Evolutionary conservation across 768 basidiomycete genomes (phyloP).

Genomic region (Mycena galericulata): DNA sequence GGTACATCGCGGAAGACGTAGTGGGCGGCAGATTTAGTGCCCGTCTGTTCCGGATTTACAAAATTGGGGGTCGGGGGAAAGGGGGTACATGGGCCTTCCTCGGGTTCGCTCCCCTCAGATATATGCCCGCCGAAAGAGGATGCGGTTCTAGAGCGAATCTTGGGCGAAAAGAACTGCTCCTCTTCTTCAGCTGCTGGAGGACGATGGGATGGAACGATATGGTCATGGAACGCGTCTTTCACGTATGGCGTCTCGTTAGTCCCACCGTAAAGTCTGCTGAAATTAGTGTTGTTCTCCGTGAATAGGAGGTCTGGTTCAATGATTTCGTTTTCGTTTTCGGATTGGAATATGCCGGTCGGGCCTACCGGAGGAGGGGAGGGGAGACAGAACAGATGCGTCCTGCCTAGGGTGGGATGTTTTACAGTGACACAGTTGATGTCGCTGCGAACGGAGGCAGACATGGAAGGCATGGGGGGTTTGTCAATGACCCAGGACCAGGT

Average conservation of each 20-base stretch:
- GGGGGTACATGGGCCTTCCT: conserved; percentile 68
- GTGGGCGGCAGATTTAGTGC: conserved; percentile 95
- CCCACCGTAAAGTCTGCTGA: conserved; percentile 88
- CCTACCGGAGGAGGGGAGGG: conserved; percentile 93
- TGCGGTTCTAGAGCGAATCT: conserved; percentile 63
- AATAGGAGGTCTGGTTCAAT: conserved; percentile 91
- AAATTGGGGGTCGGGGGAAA: conserved; percentile 68
- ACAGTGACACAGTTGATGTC: conserved; percentile 75
- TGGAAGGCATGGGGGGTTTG: conserved; percentile 72
- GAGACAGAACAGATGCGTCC: conserved; percentile 87
- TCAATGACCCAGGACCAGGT: conserved; percentile 95
- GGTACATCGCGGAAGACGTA: conserved; percentile 91
- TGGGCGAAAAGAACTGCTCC: conserved; percentile 60
- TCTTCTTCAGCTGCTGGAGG: conserved; percentile 62
- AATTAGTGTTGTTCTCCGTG: conserved; percentile 98
- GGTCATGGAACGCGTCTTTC: conserved; percentile 99
- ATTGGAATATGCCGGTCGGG: conserved; percentile 71
- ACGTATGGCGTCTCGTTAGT: conserved; percentile 85
- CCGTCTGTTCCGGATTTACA: conserved; percentile 87
- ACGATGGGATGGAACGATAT: conserved; percentile 90
- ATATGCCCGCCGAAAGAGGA: conserved; percentile 55
- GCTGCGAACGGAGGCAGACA: conserved; percentile 65
- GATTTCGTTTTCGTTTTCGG: conserved; percentile 73
- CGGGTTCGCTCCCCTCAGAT: conserved; percentile 54
- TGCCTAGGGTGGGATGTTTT: conserved; percentile 80